Evolutionary conservation across 257 asterid species (phyloP).

Genomic region (Rehmannia glutinosa): DNA sequence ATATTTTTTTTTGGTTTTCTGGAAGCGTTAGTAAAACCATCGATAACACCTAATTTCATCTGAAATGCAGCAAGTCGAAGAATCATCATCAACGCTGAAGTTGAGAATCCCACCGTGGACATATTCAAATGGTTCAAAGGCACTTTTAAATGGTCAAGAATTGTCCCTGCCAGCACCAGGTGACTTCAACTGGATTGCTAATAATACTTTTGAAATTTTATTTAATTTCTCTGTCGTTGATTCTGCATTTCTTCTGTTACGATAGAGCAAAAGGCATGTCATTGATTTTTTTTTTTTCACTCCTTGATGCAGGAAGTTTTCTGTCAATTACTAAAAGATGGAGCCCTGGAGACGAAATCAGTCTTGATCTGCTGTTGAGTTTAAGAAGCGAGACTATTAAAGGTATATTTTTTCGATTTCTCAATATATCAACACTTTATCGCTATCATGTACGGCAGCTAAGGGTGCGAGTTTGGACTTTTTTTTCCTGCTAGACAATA

Average conservation of each 20-base stretch:
- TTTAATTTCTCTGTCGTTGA: background rate
- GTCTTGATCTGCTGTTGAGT: conserved; percentile 51
- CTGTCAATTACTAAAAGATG: conserved; percentile 48
- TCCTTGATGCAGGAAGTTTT: conserved; percentile 54
- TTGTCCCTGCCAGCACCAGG: conserved; percentile 59
- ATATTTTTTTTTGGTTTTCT: background rate
- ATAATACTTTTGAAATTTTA: background rate
- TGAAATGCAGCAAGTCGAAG: conserved; percentile 34
- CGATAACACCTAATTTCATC: background rate
- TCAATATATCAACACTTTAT: background rate
- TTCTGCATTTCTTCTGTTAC: background rate
- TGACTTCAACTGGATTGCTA: conserved; percentile 16
- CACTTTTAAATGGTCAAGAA: conserved; percentile 44
- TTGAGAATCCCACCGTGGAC: conserved; percentile 79
- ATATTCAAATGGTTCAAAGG: conserved; percentile 39
- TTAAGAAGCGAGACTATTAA: conserved; percentile 65
- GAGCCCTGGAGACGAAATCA: conserved; percentile 55
- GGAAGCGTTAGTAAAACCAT: background rate
- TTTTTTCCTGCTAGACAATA: too few species aligned
- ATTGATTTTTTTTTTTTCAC: conserved; percentile 5
- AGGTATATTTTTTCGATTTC: conserved; percentile 36
- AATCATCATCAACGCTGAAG: conserved; percentile 44
- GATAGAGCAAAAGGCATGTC: background rate
- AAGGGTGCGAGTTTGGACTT: too few species aligned
- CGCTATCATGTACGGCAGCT: too few species aligned